phyloP scores from a whole-genome alignment of 2,329 filamentous ascomycete species.

The Epichloe glyceriae region DNA sequence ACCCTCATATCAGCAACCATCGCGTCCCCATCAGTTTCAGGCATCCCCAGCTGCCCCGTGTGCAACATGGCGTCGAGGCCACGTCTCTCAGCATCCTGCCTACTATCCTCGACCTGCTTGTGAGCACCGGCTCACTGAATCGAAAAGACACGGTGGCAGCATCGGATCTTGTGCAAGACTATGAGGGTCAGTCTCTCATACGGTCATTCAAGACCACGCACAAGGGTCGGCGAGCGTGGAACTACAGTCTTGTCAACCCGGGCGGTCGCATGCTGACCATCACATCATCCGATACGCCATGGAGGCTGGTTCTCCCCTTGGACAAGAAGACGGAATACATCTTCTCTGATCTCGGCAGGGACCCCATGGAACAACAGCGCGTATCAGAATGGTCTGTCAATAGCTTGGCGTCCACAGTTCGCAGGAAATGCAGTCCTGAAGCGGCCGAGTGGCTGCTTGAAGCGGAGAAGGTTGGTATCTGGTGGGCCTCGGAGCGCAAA shows the following conservation, averaged over 20 bases:
- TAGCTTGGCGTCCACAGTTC: slow-evolving; percentile 7
- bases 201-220: slow-evolving; percentile 12
- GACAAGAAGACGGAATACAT: slow-evolving; percentile 17
- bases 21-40: slow-evolving; percentile 20
- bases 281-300: slow-evolving; percentile 11
- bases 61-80: slow-evolving; percentile 15
- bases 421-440: slow-evolving; percentile 9
- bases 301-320: slow-evolving; percentile 18
- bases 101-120: slow-evolving; percentile 22
- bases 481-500: slow-evolving; percentile 18
- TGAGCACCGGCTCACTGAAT: slow-evolving; percentile 19
- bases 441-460: slow-evolving; percentile 17
- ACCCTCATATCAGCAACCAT: slow-evolving; percentile 20
- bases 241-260: slow-evolving; percentile 20
- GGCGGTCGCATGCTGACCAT: slow-evolving; percentile 18
- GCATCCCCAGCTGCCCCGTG: slow-evolving; percentile 19
- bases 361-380: slow-evolving; percentile 16
- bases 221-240: slow-evolving; percentile 16
- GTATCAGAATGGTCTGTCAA: slow-evolving; percentile 9
- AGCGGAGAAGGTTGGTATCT: slow-evolving; percentile 17
- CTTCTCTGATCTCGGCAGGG: slow-evolving; percentile 15
- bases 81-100: slow-evolving; percentile 22
- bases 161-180: slow-evolving; percentile 19
- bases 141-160: slow-evolving; percentile 13
- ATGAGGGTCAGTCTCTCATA: slow-evolving; percentile 23